These are phyloP conservation scores for Geotrichum australiense DNA, from an alignment of 1,139 yeast genomes.

Conservation along the genomic window DNA sequence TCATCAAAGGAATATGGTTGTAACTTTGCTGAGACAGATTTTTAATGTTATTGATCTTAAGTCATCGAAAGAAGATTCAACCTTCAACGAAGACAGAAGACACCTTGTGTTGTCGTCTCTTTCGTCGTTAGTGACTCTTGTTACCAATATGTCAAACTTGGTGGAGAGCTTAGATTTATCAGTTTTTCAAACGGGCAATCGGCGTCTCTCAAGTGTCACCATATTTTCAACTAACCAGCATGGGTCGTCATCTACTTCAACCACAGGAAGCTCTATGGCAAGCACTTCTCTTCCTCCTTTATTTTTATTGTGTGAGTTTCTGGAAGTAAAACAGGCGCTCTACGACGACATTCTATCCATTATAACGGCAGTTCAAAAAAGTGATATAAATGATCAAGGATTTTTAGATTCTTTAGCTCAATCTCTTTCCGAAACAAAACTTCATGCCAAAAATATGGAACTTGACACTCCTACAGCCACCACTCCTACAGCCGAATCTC, in stretches of 20 bases:
- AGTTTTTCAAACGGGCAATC: constrained; percentile 24
- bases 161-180: constrained; percentile 31
- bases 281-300: constrained; percentile 35
- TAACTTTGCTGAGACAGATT: constrained; percentile 17
- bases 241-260: not conserved
- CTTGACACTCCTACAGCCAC: not conserved
- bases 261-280: not conserved
- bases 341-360: constrained; percentile 58
- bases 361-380: constrained; percentile 60
- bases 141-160: constrained; percentile 23
- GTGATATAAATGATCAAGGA: constrained; percentile 61
- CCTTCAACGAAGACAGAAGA: constrained; percentile 20
- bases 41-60: constrained; percentile 13
- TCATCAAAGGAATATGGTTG: constrained; percentile 19
- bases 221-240: not conserved
- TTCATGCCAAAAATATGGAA: constrained; percentile 1
- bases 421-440: constrained; percentile 20
- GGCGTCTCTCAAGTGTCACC: constrained; percentile 12
- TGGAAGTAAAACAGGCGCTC: constrained; percentile 64
- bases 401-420: constrained; percentile 23
- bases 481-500: not conserved
- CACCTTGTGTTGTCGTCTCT: constrained; percentile 22
- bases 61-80: constrained; percentile 8
- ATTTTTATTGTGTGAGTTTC: constrained; percentile 65
- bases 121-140: constrained; percentile 21